Evolutionary conservation across 371 early-diverging fungal genomes (phyloP).

Genomic region (Lichtheimia ramosa): DNA sequence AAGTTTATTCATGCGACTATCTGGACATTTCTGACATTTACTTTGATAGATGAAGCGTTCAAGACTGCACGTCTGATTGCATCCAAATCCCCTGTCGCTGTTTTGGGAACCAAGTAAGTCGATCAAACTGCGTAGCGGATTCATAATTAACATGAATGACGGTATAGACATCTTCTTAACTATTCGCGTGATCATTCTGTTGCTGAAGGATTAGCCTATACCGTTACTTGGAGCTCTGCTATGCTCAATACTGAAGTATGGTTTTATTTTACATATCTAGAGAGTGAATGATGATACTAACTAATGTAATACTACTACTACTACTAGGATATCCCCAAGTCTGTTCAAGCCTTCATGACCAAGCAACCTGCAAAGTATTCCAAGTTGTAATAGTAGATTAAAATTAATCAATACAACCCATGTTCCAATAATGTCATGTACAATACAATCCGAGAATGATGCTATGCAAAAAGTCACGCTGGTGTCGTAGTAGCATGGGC

Average conservation of each 20-base stretch:
- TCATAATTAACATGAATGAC: too few species aligned
- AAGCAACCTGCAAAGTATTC: slow-evolving; percentile 61
- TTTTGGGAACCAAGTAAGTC: slow-evolving; percentile 81
- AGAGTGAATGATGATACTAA: too few species aligned
- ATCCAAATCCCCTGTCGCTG: slow-evolving; percentile 88
- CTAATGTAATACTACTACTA: background rate
- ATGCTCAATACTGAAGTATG: slow-evolving; percentile 75
- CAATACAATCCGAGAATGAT: too few species aligned
- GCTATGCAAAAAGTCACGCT: background rate
- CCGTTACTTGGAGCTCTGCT: slow-evolving; percentile 84
- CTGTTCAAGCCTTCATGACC: slow-evolving; percentile 54
- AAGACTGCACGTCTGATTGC: slow-evolving; percentile 79
- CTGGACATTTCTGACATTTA: too few species aligned
- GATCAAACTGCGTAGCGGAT: too few species aligned
- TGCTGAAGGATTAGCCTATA: slow-evolving; percentile 85
- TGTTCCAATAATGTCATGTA: too few species aligned
- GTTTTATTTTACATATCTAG: background rate
- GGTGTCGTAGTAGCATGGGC: too few species aligned
- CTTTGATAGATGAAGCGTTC: slow-evolving; percentile 57
- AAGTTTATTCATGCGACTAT: slow-evolving; percentile 6
- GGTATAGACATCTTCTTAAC: slow-evolving; percentile 71
- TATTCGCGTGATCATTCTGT: slow-evolving; percentile 91
- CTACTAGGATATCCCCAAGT: slow-evolving; percentile 55
- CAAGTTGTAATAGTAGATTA: slow-evolving; percentile 50
- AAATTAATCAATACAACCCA: too few species aligned